These are phyloP conservation scores for Microstegium vimineum DNA, from an alignment of 176 grass and related monocot genomes.

Conservation along the genomic window DNA sequence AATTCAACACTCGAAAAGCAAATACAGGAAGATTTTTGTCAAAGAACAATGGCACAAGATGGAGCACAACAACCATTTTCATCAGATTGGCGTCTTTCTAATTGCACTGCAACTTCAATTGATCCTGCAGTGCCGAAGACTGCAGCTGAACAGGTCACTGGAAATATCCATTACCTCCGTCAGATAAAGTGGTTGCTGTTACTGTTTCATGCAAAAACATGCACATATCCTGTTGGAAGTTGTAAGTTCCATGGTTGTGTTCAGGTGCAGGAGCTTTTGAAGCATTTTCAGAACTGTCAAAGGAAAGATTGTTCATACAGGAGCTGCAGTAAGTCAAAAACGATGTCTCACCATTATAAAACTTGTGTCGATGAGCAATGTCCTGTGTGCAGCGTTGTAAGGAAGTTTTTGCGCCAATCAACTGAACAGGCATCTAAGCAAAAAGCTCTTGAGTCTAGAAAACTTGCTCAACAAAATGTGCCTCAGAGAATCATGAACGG, in stretches of 20 bases:
- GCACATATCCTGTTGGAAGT: conserved; percentile 62
- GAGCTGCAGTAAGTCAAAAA: conserved; percentile 60
- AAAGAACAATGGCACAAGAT: conserved; percentile 48
- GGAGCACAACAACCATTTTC: conserved; percentile 43
- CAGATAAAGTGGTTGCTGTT: conserved; percentile 80
- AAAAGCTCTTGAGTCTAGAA: conserved; percentile 38
- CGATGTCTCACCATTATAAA: conserved; percentile 63
- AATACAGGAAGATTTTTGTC: conserved; percentile 61
- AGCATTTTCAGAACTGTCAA: conserved; percentile 72
- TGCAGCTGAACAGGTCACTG: conserved; percentile 34
- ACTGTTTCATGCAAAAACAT: conserved; percentile 78
- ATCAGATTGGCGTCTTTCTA: conserved; percentile 44
- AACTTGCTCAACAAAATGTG: conserved; percentile 41
- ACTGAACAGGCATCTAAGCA: conserved; percentile 51
- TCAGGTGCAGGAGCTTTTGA: conserved; percentile 70
- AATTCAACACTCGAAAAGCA: conserved; percentile 67
- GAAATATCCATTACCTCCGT: conserved; percentile 55
- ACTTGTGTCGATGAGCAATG: conserved; percentile 61
- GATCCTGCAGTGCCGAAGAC: conserved; percentile 26
- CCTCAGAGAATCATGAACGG: conserved; percentile 41
- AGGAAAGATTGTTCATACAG: conserved; percentile 59
- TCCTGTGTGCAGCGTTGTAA: conserved; percentile 75
- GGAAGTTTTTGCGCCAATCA: conserved; percentile 43
- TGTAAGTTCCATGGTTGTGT: conserved; percentile 76
- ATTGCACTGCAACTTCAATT: conserved; percentile 24